Base-by-base conservation (phyloP, 176 grass and related monocot genomes). In the Avena sativa region DNA sequence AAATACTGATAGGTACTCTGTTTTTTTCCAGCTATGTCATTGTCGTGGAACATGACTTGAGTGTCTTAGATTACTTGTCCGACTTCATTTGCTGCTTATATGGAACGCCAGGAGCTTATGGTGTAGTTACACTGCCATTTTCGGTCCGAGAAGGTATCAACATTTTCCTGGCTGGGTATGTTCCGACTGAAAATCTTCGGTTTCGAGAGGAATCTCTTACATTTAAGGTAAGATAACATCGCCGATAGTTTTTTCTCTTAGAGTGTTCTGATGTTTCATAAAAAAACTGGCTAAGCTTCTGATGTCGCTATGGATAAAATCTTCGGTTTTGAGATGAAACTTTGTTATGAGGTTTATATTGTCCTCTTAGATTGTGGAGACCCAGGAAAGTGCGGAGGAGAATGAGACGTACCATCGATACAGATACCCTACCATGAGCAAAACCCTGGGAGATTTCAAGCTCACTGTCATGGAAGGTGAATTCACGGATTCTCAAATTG, bases 131-230 rank as follows among this genome's bases (percentile, higher is more conserved):
- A 23, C 74, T 95, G 58, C 95, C 95, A 32, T 97, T 89, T 65
- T 97, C 95, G 4, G 95, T 97, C 61, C 84, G 95, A 85, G 95
- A 97, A 90, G 95, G 95, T 58, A 97, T 97, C 74, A 97, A 97
- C 53, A 90, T 91, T 88, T 97, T 97, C 75, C 88, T 97, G 85
- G 91, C 93, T 49, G 95, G 95, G 40, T 95, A 93, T 88, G 91
- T 97, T 83, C 95, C 95, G 55, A 93, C 95, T 52, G 93, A 97
- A 86, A 97, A 97, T 83, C 93, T 97, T 20, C 87, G 89, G 47
- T 97, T 97, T 83, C 63, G 95, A 83, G 89, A 97, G 23, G 95
- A 97, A 89, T 97, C 93, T 67, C 91, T 97, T 73, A 97, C 93
- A 82, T 95, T 97, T 74, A 74, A 74, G 71, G 71, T 84, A 95